Evolutionary conservation across 163 green algal species (phyloP), one percentile per base, ranked within the genome.

Genomic region (Botryococcus braunii): DNA sequence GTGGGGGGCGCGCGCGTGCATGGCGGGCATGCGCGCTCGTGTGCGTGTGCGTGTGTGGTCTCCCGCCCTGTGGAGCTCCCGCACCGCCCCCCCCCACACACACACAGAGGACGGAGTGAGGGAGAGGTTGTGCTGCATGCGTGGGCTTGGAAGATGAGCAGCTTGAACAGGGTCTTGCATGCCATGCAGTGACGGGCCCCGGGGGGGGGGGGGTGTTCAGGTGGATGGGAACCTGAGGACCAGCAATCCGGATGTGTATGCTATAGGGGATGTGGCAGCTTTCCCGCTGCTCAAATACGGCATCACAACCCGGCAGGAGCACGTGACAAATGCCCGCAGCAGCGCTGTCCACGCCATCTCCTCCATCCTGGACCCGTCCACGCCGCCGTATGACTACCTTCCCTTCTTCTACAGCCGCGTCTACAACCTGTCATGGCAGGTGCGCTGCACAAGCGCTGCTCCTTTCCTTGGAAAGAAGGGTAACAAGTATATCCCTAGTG

Each of bases 331-430:
- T 34, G 40, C 31, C 40, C 31, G 49, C n/a, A 25, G 32, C 29
- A 69, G 47, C 31, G 48, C 64, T 3, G 17, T 31, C 32, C 65
- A 71, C 5, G 65, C 43, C 0, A 69, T 72, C 34, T 23, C 25
- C 5, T 40, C 68, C 43, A 55, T 83, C 8, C 29, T 79, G 47
- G 55, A 49, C 27, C 40, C 76, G 36, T 72, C 68, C 52, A 74
- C 50, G 2, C 68, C 64, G 1, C 62, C 72, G n/a, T 96, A 96
- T 69, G 82, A 95, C 69, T 97, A 97, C 78, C 78, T 94, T 48
- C 91, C 91, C 3, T 97, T 82, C 84, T 97, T 97, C 76, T 97
- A 97, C 79, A 85, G 68, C n/a, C 79, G 91, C 25, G 76, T 92
- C 34, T 97, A 95, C 63, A 61, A 82, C 57, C 79, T 97, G 9